Evolutionary conservation across 768 basidiomycete species (phyloP).

Genomic region (Boletales sp.): DNA sequence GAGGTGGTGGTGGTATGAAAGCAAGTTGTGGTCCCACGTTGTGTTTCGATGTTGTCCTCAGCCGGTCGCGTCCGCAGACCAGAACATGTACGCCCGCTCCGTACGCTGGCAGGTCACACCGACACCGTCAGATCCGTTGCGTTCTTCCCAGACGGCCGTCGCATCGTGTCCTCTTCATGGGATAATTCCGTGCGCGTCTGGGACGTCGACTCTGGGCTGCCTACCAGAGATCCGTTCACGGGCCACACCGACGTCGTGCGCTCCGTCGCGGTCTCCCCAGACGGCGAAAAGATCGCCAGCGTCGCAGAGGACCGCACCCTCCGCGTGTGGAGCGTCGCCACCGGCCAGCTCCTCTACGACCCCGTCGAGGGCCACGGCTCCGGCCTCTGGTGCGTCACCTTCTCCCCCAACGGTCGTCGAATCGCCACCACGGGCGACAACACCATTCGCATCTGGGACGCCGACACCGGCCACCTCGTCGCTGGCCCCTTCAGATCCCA

Average conservation of each 20-base stretch:
- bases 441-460: conserved; percentile 31
- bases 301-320: conserved; percentile 28
- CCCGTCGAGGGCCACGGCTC: conserved; percentile 27
- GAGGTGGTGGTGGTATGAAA: too few relatives aligned
- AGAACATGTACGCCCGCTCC: conserved; percentile 23
- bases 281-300: conserved; percentile 25
- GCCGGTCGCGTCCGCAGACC: conserved; percentile 18
- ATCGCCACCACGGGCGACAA: conserved; percentile 33
- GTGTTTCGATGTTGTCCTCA: conserved; percentile 19
- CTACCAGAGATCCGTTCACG: conserved; percentile 11
- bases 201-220: conserved; percentile 20
- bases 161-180: conserved; percentile 22
- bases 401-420: conserved; percentile 30
- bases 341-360: conserved; percentile 15
- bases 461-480: conserved; percentile 22
- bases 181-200: conserved; percentile 27
- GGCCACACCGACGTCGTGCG: conserved; percentile 29
- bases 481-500: conserved; percentile 28
- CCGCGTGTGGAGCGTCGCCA: conserved; percentile 26
- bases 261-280: conserved; percentile 28
- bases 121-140: conserved; percentile 25
- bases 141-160: conserved; percentile 27
- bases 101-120: conserved; percentile 31
- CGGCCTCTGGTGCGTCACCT: conserved; percentile 27
- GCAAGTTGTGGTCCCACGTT: too few relatives aligned